Conservation (phyloP, 306 rosid species). For the Trichosanthes truncata region DNA sequence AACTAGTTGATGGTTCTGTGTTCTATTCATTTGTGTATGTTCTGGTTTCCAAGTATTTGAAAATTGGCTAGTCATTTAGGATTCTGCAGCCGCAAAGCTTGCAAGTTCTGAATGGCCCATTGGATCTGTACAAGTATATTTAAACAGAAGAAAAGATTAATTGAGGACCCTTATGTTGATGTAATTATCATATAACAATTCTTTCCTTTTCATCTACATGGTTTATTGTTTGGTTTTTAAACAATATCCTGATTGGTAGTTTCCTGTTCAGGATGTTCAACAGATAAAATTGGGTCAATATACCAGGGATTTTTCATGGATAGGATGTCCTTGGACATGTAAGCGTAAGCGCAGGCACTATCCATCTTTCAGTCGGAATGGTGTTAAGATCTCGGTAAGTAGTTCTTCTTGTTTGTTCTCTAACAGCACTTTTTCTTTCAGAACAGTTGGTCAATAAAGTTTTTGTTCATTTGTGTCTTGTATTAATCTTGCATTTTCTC, state of each 20-base stretch:
- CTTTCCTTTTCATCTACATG: background rate
- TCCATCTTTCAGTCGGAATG: constrained; percentile 44
- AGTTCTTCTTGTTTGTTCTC: background rate
- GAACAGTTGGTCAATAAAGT: background rate
- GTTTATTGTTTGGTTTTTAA: background rate
- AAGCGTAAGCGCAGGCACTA: constrained; percentile 61
- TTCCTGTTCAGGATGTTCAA: constrained; percentile 33
- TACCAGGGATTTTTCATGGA: constrained; percentile 47
- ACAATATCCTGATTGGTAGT: background rate
- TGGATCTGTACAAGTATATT: background rate
- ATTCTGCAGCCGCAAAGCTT: background rate
- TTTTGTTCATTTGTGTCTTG: background rate
- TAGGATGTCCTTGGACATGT: constrained; percentile 56
- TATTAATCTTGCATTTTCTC: background rate
- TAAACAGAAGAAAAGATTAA: background rate
- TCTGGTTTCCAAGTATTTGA: background rate
- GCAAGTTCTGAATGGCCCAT: background rate
- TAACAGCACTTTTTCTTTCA: too few relatives aligned
- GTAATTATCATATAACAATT: background rate
- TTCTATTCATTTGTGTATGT: background rate
- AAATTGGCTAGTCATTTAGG: background rate
- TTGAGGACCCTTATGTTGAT: background rate
- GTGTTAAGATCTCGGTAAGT: constrained; percentile 66
- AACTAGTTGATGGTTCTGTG: background rate
- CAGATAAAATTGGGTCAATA: constrained; percentile 18